Conservation (phyloP, 169 alveolate species). For the Toxoplasma gondii region DNA sequence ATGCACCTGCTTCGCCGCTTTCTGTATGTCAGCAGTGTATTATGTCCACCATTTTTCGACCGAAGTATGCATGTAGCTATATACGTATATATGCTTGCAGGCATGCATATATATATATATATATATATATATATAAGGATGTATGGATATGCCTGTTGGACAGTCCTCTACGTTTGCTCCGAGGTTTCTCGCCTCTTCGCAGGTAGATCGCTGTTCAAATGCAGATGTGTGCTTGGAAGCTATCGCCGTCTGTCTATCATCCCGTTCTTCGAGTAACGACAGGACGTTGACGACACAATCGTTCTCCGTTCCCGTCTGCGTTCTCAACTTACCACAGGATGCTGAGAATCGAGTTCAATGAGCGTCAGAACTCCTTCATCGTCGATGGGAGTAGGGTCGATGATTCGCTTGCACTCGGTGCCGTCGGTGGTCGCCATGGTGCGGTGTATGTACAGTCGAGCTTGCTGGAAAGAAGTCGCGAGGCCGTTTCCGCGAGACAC, state of each 20-base stretch:
- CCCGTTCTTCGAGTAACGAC: too few species aligned
- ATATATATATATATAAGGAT: too few species aligned
- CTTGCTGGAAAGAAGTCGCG: background rate
- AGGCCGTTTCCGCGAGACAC: background rate
- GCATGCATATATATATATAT: too few species aligned
- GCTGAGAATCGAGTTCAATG: slow-evolving; percentile 46
- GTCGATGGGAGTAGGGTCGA: slow-evolving; percentile 46
- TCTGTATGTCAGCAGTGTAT: too few species aligned
- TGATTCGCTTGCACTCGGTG: background rate
- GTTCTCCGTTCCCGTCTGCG: background rate
- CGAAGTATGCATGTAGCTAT: too few species aligned
- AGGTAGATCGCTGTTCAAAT: too few species aligned
- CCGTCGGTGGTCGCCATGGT: slow-evolving; percentile 31
- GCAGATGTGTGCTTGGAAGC: too few species aligned
- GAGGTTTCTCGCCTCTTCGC: too few species aligned
- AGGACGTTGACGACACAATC: too few species aligned
- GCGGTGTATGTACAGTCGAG: background rate
- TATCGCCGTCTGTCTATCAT: too few species aligned
- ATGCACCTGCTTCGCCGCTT: too few species aligned
- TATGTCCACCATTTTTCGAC: background rate
- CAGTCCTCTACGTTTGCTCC: background rate
- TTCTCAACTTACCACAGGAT: slow-evolving; percentile 45
- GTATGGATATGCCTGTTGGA: background rate
- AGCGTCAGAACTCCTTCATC: slow-evolving; percentile 66
- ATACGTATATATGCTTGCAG: background rate